A percentile compares a stretch with the other conserved stretches of the same genome.
These are phyloP conservation scores for Salisapilia sapeloensis DNA, from an alignment of 352 stramenopile species.

Conservation along the genomic window DNA sequence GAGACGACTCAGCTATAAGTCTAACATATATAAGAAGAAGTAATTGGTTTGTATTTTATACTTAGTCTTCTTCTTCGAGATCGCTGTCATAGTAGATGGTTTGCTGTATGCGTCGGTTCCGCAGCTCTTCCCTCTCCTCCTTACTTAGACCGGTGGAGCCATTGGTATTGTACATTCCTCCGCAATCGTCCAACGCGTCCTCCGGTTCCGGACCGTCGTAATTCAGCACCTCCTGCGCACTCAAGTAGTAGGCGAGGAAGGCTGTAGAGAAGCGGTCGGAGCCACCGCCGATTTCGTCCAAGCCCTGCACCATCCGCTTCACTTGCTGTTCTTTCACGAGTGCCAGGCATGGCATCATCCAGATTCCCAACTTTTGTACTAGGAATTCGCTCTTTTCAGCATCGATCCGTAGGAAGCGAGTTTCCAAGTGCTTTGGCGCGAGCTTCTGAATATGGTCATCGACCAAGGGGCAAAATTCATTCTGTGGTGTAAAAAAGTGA, in stretches of 20 bases:
- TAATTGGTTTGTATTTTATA: too few relatives aligned
- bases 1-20: too few relatives aligned
- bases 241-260: slow-evolving; percentile 85
- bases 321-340: slow-evolving; percentile 92
- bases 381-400: slow-evolving; percentile 93
- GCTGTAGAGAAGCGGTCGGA: slow-evolving; percentile 87
- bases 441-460: slow-evolving; percentile 86
- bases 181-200: slow-evolving; percentile 37
- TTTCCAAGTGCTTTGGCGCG: slow-evolving; percentile 86
- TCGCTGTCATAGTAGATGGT: slow-evolving; percentile 79
- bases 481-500: slow-evolving; percentile 92
- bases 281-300: slow-evolving; percentile 91
- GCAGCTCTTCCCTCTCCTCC: background rate
- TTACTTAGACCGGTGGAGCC: slow-evolving; percentile 19
- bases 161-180: slow-evolving; percentile 23
- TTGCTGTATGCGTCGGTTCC: slow-evolving; percentile 70
- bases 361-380: slow-evolving; percentile 90
- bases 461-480: slow-evolving; percentile 86
- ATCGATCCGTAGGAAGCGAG: slow-evolving; percentile 91
- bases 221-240: slow-evolving; percentile 89
- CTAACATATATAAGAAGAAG: too few relatives aligned
- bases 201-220: slow-evolving; percentile 85
- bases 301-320: slow-evolving; percentile 89
- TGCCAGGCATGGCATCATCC: slow-evolving; percentile 93
- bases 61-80: slow-evolving; percentile 58